Evolutionary conservation across 345 rosid genomes (phyloP), one percentile per base, ranked within the genome.

Genomic region (Camelina hispida): DNA sequence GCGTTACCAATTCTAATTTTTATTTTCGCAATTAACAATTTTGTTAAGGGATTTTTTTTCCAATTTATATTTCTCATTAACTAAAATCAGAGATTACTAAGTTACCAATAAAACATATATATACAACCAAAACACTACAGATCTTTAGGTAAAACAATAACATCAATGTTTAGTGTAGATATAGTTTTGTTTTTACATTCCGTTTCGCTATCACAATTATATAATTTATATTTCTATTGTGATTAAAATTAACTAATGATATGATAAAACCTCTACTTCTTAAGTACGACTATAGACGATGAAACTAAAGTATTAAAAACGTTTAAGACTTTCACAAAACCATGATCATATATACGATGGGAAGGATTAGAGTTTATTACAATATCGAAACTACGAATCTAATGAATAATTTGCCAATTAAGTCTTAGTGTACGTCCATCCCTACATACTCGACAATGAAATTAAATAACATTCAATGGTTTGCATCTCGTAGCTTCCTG

Each of bases 401-500:
- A 15, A 17, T 11, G 53, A 38, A 62, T 62, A 62, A 17, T 71
- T 34, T 25, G 63, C 61, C n/a, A 1, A 25, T 38, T 10, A 37
- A 37, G 30, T 61, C 48, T 7, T 51, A 61, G 34, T 51, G 43
- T 28, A 5, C 40, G 43, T 28, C 8, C 40, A 61, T 23, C 51
- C 51, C 35, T 38, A 61, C 51, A 71, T 38, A 38, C 20, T 50
- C 52, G 68, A 72, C 68, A 51, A 51, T 28, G 13, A 62, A 23
- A 7, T 47, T 73, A 65, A 34, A 46, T 65, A 22, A 59, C 56
- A 70, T 47, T 43, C 14, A 66, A 56, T 42, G 42, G 10, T 32
- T 57, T 34, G 46, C 6, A 58, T 58, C 35, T 30, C 66, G 56
- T 70, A 57, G 74, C 74, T 70, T 70, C 34, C 46, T 46, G 43